Base-by-base conservation (phyloP, 148 eudicot species). In the Heliamphora exappendiculata region DNA sequence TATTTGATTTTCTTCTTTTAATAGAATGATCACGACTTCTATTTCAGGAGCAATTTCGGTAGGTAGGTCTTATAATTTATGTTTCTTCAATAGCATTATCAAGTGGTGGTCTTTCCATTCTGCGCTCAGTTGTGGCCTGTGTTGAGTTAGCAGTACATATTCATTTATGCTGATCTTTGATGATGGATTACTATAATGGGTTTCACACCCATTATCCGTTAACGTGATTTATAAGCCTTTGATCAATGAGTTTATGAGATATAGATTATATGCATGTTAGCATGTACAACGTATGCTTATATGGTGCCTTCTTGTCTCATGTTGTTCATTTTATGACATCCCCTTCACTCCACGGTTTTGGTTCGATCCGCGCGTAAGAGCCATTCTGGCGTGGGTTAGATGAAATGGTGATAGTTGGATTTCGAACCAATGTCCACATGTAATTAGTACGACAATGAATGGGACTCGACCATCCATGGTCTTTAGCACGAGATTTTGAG, bases 161-260 rank as follows among this genome's bases (percentile, higher is more conserved):
- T 11, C 53, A 36, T 2, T 33, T 53, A 11, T 72, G 75, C 29
- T 73, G 75, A 26, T 55, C 57, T 53, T 71, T 36, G 42, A 33
- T 22, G 47, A 73, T 55, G 37, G 66, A 73, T 73, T 20, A 64
- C 45, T 17, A 12, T 55, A 73, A 37, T 5, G 76, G 51, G 65
- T n/a, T 73, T 73, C 63, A 24, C 76, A 37, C 65, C 36, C 31
- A 36, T 13, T 73, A 24, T 34, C 49, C 76, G 19, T 73, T 73
- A 7, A 29, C 19, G 53, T 34, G 17, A 31, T 71, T 11, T n/a
- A 19, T 45, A 26, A 17, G 5, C 44, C 20, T 34, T 37, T 4
- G 8, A 33, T 53, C 26, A 20, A 34, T n/a, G 47, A 36, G 44
- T n/a, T n/a, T 10, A 6, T 72, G 3, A 36, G 62, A 34, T 10